Evolutionary conservation across 495 filamentous ascomycete genomes (phyloP).

Genomic region (Aspergillus homomorphus): DNA sequence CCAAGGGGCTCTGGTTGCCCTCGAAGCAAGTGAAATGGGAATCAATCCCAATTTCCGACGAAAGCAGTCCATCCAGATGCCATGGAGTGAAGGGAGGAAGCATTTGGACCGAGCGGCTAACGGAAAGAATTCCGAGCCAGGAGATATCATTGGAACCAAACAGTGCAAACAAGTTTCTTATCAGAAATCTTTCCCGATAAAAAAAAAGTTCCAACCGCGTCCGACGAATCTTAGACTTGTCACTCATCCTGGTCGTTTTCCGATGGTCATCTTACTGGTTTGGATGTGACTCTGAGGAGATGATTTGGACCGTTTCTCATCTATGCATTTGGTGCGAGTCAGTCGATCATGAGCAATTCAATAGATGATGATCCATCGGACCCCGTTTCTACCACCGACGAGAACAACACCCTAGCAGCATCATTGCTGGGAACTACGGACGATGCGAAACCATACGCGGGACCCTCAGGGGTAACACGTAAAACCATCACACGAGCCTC

Average conservation of each 20-base stretch:
- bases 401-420: background rate
- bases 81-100: conserved; percentile 12
- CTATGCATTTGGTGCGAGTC: conserved; percentile 19
- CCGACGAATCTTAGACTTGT: background rate
- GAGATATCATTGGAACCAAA: conserved; percentile 27
- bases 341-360: conserved; percentile 40
- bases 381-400: conserved; percentile 10
- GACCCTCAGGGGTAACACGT: background rate
- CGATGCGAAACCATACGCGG: background rate
- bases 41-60: conserved; percentile 25
- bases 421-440: background rate
- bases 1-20: conserved; percentile 4
- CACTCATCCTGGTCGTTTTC: background rate
- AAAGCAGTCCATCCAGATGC: conserved; percentile 33
- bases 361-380: conserved; percentile 35
- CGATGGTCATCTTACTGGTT: conserved; percentile 16
- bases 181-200: conserved; percentile 24
- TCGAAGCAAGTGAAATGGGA: conserved; percentile 16
- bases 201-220: background rate
- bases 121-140: background rate
- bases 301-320: conserved; percentile 21
- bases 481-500: conserved; percentile 6
- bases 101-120: background rate
- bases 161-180: conserved; percentile 42
- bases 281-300: conserved; percentile 20